A percentile compares a stretch with the other conserved stretches of the same genome.
Conservation (phyloP, 345 rosid species). For the Salix viminalis region DNA sequence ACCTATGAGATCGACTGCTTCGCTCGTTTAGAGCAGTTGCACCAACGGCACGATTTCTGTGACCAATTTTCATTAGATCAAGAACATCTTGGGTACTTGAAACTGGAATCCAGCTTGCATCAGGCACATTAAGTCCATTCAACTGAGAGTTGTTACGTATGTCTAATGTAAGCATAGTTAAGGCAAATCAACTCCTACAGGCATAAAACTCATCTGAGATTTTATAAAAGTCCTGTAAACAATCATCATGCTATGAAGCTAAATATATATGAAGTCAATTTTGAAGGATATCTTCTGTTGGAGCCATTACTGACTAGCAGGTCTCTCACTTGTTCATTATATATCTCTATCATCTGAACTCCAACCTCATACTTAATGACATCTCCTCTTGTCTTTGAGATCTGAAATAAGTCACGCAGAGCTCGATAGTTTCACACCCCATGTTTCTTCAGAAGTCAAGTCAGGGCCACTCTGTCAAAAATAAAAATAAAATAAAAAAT, state of each 20-base stretch:
- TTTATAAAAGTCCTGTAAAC: not conserved
- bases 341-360: conserved; percentile 98
- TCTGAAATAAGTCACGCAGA: conserved; percentile 71
- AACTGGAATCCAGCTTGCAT: conserved; percentile 87
- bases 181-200: conserved; percentile 27
- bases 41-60: conserved; percentile 88
- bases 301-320: conserved; percentile 85
- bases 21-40: conserved; percentile 95
- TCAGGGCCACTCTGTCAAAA: conserved; percentile 84
- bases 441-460: conserved; percentile 59
- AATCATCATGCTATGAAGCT: not conserved
- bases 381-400: conserved; percentile 66
- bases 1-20: conserved; percentile 98
- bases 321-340: conserved; percentile 97
- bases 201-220: not conserved
- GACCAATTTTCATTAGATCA: conserved; percentile 88
- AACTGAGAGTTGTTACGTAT: conserved; percentile 86
- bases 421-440: conserved; percentile 99
- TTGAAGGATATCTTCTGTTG: conserved; percentile 82
- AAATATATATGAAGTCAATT: not conserved
- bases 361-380: conserved; percentile 73
- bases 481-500: not conserved
- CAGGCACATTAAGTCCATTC: conserved; percentile 96
- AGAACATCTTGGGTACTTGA: conserved; percentile 81
- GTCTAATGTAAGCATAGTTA: conserved; percentile 70